phyloP scores from a whole-genome alignment of 2,329 filamentous ascomycete species.

The Cercospora sesami region DNA sequence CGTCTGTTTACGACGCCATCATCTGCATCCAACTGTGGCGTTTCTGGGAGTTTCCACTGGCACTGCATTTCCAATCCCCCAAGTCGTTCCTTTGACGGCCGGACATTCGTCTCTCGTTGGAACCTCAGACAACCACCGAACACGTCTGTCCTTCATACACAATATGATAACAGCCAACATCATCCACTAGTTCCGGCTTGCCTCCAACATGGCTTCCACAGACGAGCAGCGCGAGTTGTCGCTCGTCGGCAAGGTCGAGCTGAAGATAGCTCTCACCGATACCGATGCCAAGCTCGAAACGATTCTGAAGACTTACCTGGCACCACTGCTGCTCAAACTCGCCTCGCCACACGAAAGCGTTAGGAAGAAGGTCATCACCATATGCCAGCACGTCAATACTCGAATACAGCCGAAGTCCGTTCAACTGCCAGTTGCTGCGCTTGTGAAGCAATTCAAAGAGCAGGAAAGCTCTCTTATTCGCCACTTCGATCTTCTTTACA shows the following conservation, averaged over 20 bases:
- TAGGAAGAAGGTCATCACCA: conserved; percentile 72
- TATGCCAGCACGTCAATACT: conserved; percentile 72
- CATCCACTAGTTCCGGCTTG: background rate
- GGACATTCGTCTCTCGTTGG: background rate
- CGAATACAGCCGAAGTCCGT: conserved; percentile 63
- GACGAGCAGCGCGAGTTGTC: conserved; percentile 71
- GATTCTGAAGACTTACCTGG: conserved; percentile 74
- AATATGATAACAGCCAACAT: conserved; percentile 10
- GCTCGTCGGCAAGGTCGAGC: conserved; percentile 81
- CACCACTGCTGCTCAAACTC: conserved; percentile 81
- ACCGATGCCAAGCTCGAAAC: conserved; percentile 80
- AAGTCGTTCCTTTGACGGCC: background rate
- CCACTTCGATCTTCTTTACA: conserved; percentile 84
- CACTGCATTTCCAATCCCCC: background rate
- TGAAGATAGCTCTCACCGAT: conserved; percentile 78
- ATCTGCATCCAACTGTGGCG: conserved; percentile 14
- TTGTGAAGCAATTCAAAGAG: conserved; percentile 88
- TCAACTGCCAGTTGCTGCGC: conserved; percentile 76
- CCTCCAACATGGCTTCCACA: conserved; percentile 13
- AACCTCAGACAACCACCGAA: background rate
- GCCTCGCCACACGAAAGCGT: conserved; percentile 77
- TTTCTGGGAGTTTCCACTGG: conserved; percentile 10
- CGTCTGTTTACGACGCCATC: conserved; percentile 10
- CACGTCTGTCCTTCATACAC: background rate
- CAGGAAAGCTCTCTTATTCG: conserved; percentile 71